These are phyloP conservation scores for Linnemannia schmuckeri DNA, from an alignment of 192 early-diverging fungal genomes.

Conservation along the genomic window DNA sequence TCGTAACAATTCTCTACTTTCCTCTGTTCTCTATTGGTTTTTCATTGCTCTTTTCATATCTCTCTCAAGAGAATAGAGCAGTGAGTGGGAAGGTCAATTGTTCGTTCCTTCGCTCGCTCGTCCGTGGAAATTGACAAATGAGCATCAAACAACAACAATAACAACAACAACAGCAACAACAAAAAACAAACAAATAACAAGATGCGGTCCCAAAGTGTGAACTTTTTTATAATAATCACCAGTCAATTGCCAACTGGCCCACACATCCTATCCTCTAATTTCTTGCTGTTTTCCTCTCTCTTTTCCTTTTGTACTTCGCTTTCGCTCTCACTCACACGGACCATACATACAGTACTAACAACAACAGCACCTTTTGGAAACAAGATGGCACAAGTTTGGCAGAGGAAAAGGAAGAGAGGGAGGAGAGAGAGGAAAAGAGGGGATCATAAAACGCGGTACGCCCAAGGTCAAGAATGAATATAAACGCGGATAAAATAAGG, in stretches of 20 bases:
- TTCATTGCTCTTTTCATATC: neutral
- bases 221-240: neutral
- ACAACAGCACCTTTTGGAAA: neutral
- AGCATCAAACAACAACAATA: neutral
- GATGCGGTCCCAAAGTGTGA: neutral
- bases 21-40: neutral
- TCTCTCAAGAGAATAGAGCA: too few relatives aligned
- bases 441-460: neutral
- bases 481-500: neutral
- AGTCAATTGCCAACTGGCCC: neutral
- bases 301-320: neutral
- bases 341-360: neutral
- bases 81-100: neutral
- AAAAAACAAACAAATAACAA: neutral
- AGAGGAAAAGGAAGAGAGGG: neutral
- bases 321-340: conserved; percentile 2
- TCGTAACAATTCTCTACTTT: neutral
- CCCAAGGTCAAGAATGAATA: conserved; percentile 1
- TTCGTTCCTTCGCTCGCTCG: neutral
- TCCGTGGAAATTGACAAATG: conserved; percentile 1
- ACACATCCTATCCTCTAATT: neutral
- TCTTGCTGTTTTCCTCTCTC: neutral
- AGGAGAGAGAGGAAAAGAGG: neutral
- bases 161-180: neutral
- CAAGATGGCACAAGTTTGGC: neutral